Evolutionary conservation across 345 rosid genomes (phyloP), one percentile per base, ranked within the genome.

Genomic region (Viola odorata): DNA sequence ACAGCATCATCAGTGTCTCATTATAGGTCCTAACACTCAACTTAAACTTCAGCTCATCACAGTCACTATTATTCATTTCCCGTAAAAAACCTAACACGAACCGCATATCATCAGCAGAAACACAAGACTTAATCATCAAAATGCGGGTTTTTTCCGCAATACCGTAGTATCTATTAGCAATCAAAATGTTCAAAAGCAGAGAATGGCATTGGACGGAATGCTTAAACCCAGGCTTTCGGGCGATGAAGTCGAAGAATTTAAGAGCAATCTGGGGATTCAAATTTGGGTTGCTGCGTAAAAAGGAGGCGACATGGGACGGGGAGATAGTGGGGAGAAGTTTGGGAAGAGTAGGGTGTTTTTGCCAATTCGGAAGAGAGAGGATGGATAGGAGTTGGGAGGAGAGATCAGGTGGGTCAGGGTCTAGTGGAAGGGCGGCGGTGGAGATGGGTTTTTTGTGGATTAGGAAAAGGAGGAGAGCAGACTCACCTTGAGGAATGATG

Each of bases 301-400:
- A 63, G 4, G 87, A 77, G 0, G 85, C 78, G 13, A 89, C 74
- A 10, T 78, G 79, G 5, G 78, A 75, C 7, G 94, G 76, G 45
- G 77, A 70, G 54, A 86, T 61, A 55, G 45, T 54, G 4, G 88
- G 79, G 53, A 75, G 62, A 56, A 86, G 64, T 7, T 68, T 55
- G 37, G 51, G 57, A 60, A 86, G 58, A 0, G 84, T 66, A 6
- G 82, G 80, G 58, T 65, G 74, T 45, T 75, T 81, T 50, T 81
- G 80, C 92, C 91, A 86, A 48, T 75, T 77, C 7, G 81, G 82
- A 60, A 75, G 78, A 4, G 82, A 65, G 45, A 89, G 78, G 47
- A 82, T 61, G 23, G 85, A 69, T 66, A 76, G 72, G 7, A 88
- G 68, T 15, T 65, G 78, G 14, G 76, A 64, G 11, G 81, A 64